phyloP scores from a whole-genome alignment of 169 alveolate species.

The Plasmodium billcollinsi region DNA sequence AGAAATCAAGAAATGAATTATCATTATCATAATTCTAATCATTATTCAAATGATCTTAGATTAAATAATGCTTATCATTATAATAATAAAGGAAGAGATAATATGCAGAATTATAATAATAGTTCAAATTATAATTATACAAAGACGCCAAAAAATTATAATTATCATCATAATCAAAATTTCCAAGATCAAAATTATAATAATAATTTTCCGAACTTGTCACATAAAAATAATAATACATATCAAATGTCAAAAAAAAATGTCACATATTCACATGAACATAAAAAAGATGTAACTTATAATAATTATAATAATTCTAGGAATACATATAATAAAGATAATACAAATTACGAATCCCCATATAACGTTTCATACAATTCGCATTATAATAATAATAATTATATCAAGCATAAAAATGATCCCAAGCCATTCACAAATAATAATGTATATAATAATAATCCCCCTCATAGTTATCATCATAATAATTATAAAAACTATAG shows the following conservation, averaged over 20 bases:
- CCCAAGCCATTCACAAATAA: background rate
- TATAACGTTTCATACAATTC: constrained; percentile 13
- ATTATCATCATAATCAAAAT: constrained; percentile 26
- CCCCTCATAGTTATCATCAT: background rate
- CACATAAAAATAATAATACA: constrained; percentile 10
- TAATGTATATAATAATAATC: background rate
- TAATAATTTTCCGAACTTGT: constrained; percentile 24
- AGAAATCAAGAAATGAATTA: constrained; percentile 13
- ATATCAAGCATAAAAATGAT: constrained; percentile 8
- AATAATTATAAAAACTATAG: background rate
- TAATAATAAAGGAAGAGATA: background rate
- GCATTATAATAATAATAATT: constrained; percentile 1
- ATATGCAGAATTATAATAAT: background rate
- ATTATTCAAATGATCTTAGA: constrained; percentile 5
- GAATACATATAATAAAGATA: constrained; percentile 1
- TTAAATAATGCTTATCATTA: constrained; percentile 1
- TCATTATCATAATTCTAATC: background rate
- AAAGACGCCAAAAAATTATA: constrained; percentile 20
- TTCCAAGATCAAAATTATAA: constrained; percentile 29
- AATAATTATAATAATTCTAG: background rate
- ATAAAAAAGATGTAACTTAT: constrained; percentile 26
- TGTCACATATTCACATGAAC: constrained; percentile 10
- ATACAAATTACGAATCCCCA: constrained; percentile 9
- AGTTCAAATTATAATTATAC: background rate
- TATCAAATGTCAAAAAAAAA: constrained; percentile 18